Evolutionary conservation across 768 basidiomycete species (phyloP).

Genomic region (Pulveroboletus sp.): DNA sequence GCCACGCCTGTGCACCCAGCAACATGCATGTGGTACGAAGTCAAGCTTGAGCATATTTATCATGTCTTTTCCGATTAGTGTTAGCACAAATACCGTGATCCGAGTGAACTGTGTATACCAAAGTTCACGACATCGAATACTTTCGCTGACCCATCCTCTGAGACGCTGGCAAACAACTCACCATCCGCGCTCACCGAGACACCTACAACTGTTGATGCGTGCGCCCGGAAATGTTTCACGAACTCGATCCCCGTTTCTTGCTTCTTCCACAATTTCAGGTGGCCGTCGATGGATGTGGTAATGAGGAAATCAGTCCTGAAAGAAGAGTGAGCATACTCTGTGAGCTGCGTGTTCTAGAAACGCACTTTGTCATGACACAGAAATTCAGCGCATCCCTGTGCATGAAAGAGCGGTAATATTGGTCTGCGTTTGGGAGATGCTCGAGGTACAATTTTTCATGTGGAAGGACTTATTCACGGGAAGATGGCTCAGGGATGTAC

Average conservation of each 20-base stretch:
- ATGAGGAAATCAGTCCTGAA: slow-evolving; percentile 86
- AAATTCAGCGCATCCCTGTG: slow-evolving; percentile 91
- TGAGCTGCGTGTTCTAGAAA: not conserved
- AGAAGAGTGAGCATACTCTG: slow-evolving; percentile 4
- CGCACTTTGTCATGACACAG: slow-evolving; percentile 81
- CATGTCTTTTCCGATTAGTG: slow-evolving; percentile 63
- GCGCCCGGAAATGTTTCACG: slow-evolving; percentile 96
- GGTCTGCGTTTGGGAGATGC: slow-evolving; percentile 85
- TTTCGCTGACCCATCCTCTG: slow-evolving; percentile 88
- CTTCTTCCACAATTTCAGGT: slow-evolving; percentile 99
- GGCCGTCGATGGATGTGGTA: slow-evolving; percentile 92
- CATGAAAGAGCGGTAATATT: slow-evolving; percentile 98
- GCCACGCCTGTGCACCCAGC: slow-evolving; percentile 91
- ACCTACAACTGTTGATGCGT: slow-evolving; percentile 69
- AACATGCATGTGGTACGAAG: slow-evolving; percentile 81
- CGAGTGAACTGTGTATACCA: slow-evolving; percentile 50
- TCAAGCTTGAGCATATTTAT: slow-evolving; percentile 95
- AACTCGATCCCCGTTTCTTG: slow-evolving; percentile 95
- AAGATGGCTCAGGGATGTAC: slow-evolving; percentile 7
- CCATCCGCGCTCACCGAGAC: slow-evolving; percentile 91
- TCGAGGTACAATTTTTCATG: slow-evolving; percentile 92
- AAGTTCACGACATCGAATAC: slow-evolving; percentile 98
- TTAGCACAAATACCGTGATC: not conserved
- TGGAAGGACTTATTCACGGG: slow-evolving; percentile 62
- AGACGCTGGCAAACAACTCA: slow-evolving; percentile 84